These are phyloP conservation scores for Botrytis porri DNA, from an alignment of 2,329 filamentous ascomycete species.

Conservation along the genomic window DNA sequence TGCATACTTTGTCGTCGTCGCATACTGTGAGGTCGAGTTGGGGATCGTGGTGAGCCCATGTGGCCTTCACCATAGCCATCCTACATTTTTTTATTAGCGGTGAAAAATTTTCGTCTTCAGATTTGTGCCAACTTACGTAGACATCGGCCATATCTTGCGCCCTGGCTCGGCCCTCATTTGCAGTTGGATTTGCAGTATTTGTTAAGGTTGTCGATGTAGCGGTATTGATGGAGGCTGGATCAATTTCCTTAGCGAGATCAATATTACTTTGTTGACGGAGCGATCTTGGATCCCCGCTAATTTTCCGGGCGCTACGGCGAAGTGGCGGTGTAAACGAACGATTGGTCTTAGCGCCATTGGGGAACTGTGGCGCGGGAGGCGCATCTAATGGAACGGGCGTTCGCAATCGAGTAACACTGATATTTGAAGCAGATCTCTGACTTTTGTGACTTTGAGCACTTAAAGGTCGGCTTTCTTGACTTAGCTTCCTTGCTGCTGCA, in stretches of 20 bases:
- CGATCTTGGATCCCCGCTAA: conserved; percentile 75
- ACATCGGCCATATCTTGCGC: conserved; percentile 87
- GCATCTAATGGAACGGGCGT: conserved; percentile 32
- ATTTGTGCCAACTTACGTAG: conserved; percentile 66
- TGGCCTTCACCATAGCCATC: conserved; percentile 91
- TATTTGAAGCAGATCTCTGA: conserved; percentile 34
- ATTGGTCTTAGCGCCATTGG: conserved; percentile 59
- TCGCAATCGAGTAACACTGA: conserved; percentile 33
- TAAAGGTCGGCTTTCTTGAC: conserved; percentile 34
- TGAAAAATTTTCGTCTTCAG: conserved; percentile 24
- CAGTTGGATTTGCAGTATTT: conserved; percentile 68
- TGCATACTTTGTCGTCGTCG: conserved; percentile 98
- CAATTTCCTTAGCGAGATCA: conserved; percentile 43
- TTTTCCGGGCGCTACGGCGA: conserved; percentile 61
- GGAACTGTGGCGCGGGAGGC: conserved; percentile 47
- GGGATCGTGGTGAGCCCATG: conserved; percentile 82
- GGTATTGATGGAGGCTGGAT: conserved; percentile 45
- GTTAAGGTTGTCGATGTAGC: conserved; percentile 38
- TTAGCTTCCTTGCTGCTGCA: conserved; percentile 34
- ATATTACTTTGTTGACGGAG: conserved; percentile 55
- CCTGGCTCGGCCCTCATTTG: conserved; percentile 83
- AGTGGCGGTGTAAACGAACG: conserved; percentile 63
- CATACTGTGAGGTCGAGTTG: conserved; percentile 91
- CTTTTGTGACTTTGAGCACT: conserved; percentile 31
- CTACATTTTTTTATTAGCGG: conserved; percentile 46